Evolutionary conservation across 2,329 filamentous ascomycete species (phyloP), one percentile per base, ranked within the genome.

Genomic region (Fusarium verrucosum): DNA sequence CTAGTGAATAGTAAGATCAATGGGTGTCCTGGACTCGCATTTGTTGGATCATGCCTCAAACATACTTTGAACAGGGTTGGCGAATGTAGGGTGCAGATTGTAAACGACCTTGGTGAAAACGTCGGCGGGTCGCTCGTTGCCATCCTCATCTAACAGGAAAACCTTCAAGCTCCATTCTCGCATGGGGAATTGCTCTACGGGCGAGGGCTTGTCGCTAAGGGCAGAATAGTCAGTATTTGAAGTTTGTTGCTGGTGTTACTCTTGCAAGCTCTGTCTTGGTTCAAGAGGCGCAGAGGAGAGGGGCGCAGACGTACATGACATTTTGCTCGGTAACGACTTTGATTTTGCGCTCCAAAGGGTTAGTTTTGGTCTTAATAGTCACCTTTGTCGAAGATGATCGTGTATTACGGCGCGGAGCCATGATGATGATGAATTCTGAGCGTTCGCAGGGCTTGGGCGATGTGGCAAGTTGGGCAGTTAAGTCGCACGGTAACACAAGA

Each of bases 101-200:
- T 97, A 99, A 53, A 89, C 89, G 37, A 91, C 94, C 81, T 96
- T 97, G 75, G 92, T 92, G 81, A 97, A 98, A 78, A 93, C 87
- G 69, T 82, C 92, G 50, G 94, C 93, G 9, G 91, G 86, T 47
- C 92, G 85, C 78, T 96, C 89, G 70, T 95, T 91, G 70, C 93
- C 94, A 65, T 92, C 87, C 71, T 96, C 91, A 68, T 97, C 93
- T 52, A 97, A 78, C 49, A 98, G 78, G 79, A 87, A 92, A 70
- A 99, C 83, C 78, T 91, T 89, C 75, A 98, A 91, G 69, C 87
- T 93, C 95, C 95, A 99, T 79, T 87, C 84, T 76, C 95, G 90
- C 87, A 97, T 94, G 11, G 95, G 95, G 73, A 94, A 97, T 4
- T 93, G 93, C 71, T 94, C 91, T 66, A 92, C 85, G 35, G 90